Base-by-base conservation (phyloP, 768 basidiomycete genomes). In the Xanthoconium stramineum region DNA sequence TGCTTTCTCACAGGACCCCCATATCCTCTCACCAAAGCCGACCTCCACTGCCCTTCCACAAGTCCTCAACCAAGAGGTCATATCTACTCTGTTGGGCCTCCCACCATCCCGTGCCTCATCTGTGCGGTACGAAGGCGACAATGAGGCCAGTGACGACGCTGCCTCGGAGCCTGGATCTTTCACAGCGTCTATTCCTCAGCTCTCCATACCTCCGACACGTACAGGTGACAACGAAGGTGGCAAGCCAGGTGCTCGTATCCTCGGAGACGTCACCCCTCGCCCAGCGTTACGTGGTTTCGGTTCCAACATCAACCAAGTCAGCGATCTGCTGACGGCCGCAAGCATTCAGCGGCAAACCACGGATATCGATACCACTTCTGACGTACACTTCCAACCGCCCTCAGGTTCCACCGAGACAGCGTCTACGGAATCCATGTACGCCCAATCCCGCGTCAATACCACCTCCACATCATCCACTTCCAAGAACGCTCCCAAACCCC, bases 31-130 rank as follows among this genome's bases (percentile, higher is more conserved):
- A n/a, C 83, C 83, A 8, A 77, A 82, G 53, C 82, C 84, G 1
- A 80, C 81, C 3, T 75, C 75, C 1, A 76, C 75, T 4, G 63
- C 79, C 12, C 73, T 76, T 7, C 86, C 87, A 0, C 86, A 89
- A 65, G 78, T 89, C 19, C 79, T 91, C 44, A 84, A 82, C 50
- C 83, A 86, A 65, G 82, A 88, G 52, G 88, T 89, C 38, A 82
- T 89, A 37, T 81, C 81, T 3, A 75, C 80, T 4, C 77, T 91
- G 10, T 75, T 89, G 3, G 86, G 88, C 5, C 72, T 86, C 39
- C 71, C 74, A 3, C 70, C 73, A 6, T 74, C 72, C 9, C 71
- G 74, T 35, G 66, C 72, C 47, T 74, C 72, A 17, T 69, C 69
- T 74, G 40, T 77, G 66, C 52, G 82, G 73, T 72, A 81, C 29